A percentile compares a stretch with the other conserved stretches of the same genome.
phyloP scores from a whole-genome alignment of 257 asterid species.

The Scutellaria baicalensis region DNA sequence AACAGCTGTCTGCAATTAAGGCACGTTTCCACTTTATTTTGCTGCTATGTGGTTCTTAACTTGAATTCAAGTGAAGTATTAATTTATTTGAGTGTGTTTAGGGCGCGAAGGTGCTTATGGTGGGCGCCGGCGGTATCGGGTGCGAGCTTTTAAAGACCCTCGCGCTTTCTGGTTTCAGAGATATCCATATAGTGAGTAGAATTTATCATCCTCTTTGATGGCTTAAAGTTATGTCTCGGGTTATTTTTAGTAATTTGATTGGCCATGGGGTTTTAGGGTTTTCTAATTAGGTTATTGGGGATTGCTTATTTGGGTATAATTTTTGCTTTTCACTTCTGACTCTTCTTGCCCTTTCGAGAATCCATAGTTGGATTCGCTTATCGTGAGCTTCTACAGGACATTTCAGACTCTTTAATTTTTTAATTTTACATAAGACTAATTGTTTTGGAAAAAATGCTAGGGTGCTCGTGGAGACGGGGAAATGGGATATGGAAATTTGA shows the following conservation, averaged over 20 bases:
- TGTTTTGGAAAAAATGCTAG: neutral
- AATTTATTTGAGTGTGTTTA: constrained; percentile 17
- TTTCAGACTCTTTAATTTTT: neutral
- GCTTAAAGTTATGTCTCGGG: neutral
- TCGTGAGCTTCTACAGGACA: neutral
- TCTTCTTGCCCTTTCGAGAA: neutral
- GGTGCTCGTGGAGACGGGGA: neutral
- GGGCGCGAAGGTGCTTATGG: constrained; percentile 96
- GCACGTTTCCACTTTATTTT: constrained; percentile 20
- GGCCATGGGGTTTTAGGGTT: constrained; percentile 18
- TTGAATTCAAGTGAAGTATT: constrained; percentile 1
- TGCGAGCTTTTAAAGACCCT: constrained; percentile 96
- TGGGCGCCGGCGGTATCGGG: constrained; percentile 99
- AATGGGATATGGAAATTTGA: constrained; percentile 6
- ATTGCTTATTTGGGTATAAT: neutral
- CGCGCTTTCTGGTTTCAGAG: constrained; percentile 83
- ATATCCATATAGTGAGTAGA: constrained; percentile 79
- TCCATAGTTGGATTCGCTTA: neutral
- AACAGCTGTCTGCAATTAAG: constrained; percentile 58
- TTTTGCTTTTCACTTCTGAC: neutral
- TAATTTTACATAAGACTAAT: neutral
- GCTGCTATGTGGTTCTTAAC: neutral
- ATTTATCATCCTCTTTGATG: neutral
- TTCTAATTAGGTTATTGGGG: constrained; percentile 31
- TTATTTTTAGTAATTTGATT: neutral